Evolutionary conservation across 805 yeast species (phyloP).

Genomic region (Pichia nakasei): DNA sequence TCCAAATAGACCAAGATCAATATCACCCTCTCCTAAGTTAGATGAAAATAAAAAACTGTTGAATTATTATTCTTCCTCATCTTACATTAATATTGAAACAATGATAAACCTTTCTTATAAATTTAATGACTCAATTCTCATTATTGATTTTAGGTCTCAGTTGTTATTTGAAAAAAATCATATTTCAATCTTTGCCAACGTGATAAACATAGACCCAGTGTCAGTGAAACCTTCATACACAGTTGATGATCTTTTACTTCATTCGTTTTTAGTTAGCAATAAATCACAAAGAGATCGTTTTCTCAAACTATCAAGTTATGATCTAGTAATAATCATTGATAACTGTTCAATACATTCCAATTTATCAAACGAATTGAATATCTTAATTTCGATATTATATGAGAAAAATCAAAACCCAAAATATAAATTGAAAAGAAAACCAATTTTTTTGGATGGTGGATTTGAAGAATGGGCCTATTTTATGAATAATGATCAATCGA

Average conservation of each 20-base stretch:
- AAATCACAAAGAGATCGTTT: slow-evolving; percentile 48
- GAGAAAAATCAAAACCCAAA: slow-evolving; percentile 29
- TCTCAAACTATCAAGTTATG: slow-evolving; percentile 43
- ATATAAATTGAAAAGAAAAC: slow-evolving; percentile 27
- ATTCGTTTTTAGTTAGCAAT: slow-evolving; percentile 50
- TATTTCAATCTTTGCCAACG: slow-evolving; percentile 41
- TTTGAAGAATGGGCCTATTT: slow-evolving; percentile 48
- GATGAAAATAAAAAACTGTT: not conserved
- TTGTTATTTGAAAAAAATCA: slow-evolving; percentile 55
- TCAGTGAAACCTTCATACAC: slow-evolving; percentile 41
- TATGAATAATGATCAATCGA: slow-evolving; percentile 6
- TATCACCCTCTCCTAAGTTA: slow-evolving; percentile 1
- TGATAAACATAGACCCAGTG: slow-evolving; percentile 72
- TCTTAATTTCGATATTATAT: slow-evolving; percentile 31
- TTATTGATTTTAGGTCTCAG: slow-evolving; percentile 65
- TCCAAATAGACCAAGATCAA: not conserved
- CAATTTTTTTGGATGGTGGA: slow-evolving; percentile 49
- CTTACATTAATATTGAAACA: slow-evolving; percentile 6
- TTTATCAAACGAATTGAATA: slow-evolving; percentile 18
- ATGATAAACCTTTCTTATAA: slow-evolving; percentile 19
- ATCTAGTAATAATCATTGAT: slow-evolving; percentile 60
- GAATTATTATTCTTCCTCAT: not conserved
- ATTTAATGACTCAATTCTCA: slow-evolving; percentile 33
- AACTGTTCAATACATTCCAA: slow-evolving; percentile 23
- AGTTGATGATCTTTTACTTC: slow-evolving; percentile 59